Percentiles rank a stretch among this genome's conserved stretches.
Conservation (phyloP, 108 stramenopile genomes). For the Conticribra weissflogii region DNA sequence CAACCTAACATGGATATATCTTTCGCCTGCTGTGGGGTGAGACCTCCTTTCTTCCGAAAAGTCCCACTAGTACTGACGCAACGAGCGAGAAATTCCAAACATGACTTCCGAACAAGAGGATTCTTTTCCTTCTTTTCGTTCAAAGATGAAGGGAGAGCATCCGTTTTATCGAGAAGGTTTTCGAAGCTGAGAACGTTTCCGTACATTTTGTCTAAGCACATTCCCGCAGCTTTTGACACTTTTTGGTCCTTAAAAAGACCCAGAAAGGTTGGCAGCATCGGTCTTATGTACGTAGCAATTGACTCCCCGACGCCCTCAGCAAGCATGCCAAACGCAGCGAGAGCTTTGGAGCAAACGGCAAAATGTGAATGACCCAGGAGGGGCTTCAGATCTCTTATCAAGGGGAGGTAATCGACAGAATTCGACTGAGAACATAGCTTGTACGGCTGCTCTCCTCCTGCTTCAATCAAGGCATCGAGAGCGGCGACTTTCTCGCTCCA, state of each 20-base stretch:
- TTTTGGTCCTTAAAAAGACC: conserved; percentile 87
- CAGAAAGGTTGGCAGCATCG: conserved; percentile 61
- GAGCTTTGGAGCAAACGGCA: conserved; percentile 79
- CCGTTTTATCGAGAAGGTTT: conserved; percentile 72
- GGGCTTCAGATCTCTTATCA: conserved; percentile 74
- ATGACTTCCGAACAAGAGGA: conserved; percentile 63
- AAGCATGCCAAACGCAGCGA: conserved; percentile 77
- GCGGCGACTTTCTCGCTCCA: conserved; percentile 90
- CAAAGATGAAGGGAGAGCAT: conserved; percentile 59
- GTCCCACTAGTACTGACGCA: conserved; percentile 57
- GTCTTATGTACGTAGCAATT: conserved; percentile 73
- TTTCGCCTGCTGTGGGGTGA: conserved; percentile 45
- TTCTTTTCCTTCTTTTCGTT: conserved; percentile 85
- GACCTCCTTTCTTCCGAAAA: conserved; percentile 59
- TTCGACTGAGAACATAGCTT: conserved; percentile 68
- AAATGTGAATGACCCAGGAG: conserved; percentile 83
- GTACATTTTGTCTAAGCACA: conserved; percentile 77
- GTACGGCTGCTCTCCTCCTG: conserved; percentile 85
- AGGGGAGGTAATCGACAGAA: conserved; percentile 66
- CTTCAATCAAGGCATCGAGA: conserved; percentile 67
- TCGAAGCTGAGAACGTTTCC: conserved; percentile 80
- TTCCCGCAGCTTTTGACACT: conserved; percentile 59
- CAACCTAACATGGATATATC: conserved; percentile 48
- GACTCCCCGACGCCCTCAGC: conserved; percentile 86
- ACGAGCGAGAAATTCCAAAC: conserved; percentile 70